phyloP scores from a whole-genome alignment of 2,329 filamentous ascomycete genomes.

The Fusarium secorum region DNA sequence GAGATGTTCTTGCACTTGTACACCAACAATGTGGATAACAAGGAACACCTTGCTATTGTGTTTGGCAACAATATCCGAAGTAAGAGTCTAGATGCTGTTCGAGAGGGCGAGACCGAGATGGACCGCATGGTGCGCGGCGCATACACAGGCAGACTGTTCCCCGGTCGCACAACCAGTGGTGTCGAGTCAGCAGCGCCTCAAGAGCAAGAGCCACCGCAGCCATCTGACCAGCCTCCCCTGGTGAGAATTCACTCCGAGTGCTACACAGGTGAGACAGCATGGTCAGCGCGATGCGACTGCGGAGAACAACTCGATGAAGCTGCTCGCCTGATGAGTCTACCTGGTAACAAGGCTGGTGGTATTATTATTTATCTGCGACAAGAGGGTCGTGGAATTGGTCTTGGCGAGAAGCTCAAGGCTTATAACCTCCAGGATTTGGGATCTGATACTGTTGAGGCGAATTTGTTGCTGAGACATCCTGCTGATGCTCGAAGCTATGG shows the following conservation, averaged over 20 bases:
- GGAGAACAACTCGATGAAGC: conserved; percentile 98
- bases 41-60: conserved; percentile 96
- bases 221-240: conserved; percentile 61
- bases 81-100: conserved; percentile 72
- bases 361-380: conserved; percentile 96
- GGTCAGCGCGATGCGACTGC: conserved; percentile 97
- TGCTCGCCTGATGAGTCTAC: conserved; percentile 87
- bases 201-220: conserved; percentile 15
- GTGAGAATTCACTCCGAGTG: conserved; percentile 98
- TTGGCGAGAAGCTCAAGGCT: conserved; percentile 95
- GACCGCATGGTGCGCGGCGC: conserved; percentile 94
- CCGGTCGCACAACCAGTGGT: conserved; percentile 80
- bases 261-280: conserved; percentile 98
- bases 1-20: conserved; percentile 99
- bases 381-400: conserved; percentile 92
- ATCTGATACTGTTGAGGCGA: conserved; percentile 97
- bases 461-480: conserved; percentile 87
- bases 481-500: conserved; percentile 96
- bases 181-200: conserved; percentile 51
- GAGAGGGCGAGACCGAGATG: conserved; percentile 82
- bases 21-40: conserved; percentile 89
- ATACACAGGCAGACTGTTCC: conserved; percentile 87
- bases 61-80: conserved; percentile 88
- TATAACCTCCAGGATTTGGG: conserved; percentile 98
- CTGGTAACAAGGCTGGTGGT: conserved; percentile 70